A percentile compares a stretch with the other conserved stretches of the same genome.
These are phyloP conservation scores for Erigeron philadelphicus DNA, from an alignment of 140 eudicot species.

Conservation along the genomic window DNA sequence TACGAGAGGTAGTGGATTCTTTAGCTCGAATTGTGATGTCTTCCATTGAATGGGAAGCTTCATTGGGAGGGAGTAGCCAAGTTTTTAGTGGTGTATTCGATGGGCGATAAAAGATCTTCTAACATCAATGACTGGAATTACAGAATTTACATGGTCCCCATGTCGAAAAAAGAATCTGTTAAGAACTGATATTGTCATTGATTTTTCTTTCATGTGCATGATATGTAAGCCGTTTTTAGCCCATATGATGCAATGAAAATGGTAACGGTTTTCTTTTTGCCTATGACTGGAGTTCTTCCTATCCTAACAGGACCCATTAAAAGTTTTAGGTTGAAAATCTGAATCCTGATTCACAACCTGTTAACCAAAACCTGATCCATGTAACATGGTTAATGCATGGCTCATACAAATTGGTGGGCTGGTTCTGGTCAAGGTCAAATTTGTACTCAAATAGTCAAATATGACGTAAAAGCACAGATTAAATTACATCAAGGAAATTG, in stretches of 20 bases:
- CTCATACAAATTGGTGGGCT: too few relatives aligned
- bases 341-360: too few relatives aligned
- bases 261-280: constrained; percentile 7
- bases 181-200: constrained; percentile 11
- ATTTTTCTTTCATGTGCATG: constrained; percentile 14
- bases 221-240: constrained; percentile 14
- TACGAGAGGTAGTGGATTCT: constrained; percentile 68
- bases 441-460: too few relatives aligned
- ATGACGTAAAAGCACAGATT: too few relatives aligned
- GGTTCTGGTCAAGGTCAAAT: too few relatives aligned
- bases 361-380: too few relatives aligned
- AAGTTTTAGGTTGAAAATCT: too few relatives aligned
- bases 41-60: constrained; percentile 78
- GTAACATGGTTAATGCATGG: too few relatives aligned
- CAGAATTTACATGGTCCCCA: background rate
- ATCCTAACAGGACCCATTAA: too few relatives aligned
- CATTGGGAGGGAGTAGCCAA: constrained; percentile 68
- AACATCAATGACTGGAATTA: constrained; percentile 16
- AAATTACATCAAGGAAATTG: too few relatives aligned
- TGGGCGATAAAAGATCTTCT: constrained; percentile 41
- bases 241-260: constrained; percentile 19
- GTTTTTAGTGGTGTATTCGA: constrained; percentile 70
- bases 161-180: background rate
- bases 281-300: too few relatives aligned
- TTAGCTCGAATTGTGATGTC: constrained; percentile 59